phyloP scores from a whole-genome alignment of 2,329 filamentous ascomycete species.

The Pyrenophora graminea region DNA sequence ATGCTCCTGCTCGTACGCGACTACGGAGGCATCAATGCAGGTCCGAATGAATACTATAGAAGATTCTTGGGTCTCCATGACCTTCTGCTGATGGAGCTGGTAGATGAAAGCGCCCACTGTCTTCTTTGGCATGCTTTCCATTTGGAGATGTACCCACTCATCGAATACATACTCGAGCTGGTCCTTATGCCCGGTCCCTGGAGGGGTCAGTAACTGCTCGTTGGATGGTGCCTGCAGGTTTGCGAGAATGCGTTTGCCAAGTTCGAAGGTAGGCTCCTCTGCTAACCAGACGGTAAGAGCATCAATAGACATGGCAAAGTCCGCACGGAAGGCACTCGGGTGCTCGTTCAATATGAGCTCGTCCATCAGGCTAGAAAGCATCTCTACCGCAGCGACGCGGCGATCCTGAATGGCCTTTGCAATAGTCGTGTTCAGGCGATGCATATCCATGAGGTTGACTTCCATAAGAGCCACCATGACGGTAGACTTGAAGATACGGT shows the following conservation, averaged over 20 bases:
- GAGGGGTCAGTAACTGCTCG: slow-evolving; percentile 58
- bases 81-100: slow-evolving; percentile 75
- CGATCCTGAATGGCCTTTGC: slow-evolving; percentile 72
- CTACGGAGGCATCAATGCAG: slow-evolving; percentile 78
- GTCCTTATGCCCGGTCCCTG: slow-evolving; percentile 67
- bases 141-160: slow-evolving; percentile 87
- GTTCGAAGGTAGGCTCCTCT: slow-evolving; percentile 69
- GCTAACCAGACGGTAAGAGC: slow-evolving; percentile 79
- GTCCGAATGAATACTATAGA: slow-evolving; percentile 78
- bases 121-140: slow-evolving; percentile 74
- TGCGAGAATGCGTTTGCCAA: slow-evolving; percentile 72
- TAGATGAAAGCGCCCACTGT: slow-evolving; percentile 76
- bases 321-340: slow-evolving; percentile 77
- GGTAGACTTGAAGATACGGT: slow-evolving; percentile 64
- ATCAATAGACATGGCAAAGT: slow-evolving; percentile 83
- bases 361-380: slow-evolving; percentile 79
- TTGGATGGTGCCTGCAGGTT: slow-evolving; percentile 65
- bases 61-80: slow-evolving; percentile 76
- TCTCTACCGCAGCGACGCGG: slow-evolving; percentile 73
- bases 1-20: slow-evolving; percentile 73
- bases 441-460: slow-evolving; percentile 63
- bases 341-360: slow-evolving; percentile 77
- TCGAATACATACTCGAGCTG: slow-evolving; percentile 95
- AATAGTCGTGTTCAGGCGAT: slow-evolving; percentile 65
- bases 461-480: slow-evolving; percentile 65